phyloP scores from a whole-genome alignment of 2,329 filamentous ascomycete species.

The Ophiostoma angusticollis region DNA sequence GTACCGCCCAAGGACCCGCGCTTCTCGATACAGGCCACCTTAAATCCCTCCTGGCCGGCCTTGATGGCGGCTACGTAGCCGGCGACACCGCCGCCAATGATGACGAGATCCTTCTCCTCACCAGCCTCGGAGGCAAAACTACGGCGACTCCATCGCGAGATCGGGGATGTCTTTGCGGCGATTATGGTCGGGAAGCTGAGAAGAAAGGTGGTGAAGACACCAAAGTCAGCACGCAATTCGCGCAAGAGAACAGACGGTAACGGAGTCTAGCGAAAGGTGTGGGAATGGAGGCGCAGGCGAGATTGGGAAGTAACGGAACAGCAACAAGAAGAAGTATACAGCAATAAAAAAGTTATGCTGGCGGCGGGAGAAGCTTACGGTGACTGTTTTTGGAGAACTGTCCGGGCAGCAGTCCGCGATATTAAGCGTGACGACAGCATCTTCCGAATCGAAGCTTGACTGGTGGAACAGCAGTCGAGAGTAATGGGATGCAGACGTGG shows the following conservation, averaged over 20 bases:
- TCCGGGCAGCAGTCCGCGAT: conserved; percentile 43
- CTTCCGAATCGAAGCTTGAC: conserved; percentile 10
- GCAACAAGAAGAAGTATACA: neutral
- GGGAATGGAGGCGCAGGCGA: too few relatives aligned
- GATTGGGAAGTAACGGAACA: neutral
- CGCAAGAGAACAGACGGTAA: too few relatives aligned
- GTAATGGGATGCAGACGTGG: neutral
- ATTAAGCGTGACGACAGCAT: conserved; percentile 52
- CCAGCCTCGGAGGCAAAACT: conserved; percentile 42
- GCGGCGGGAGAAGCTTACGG: conserved; percentile 12
- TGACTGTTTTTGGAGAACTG: conserved; percentile 33
- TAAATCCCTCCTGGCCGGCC: conserved; percentile 91
- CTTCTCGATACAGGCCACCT: conserved; percentile 98
- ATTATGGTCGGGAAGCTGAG: conserved; percentile 37
- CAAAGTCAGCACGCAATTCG: neutral
- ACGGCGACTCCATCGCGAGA: conserved; percentile 43
- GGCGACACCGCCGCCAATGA: conserved; percentile 95
- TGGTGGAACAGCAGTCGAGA: neutral
- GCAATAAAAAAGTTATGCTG: too few relatives aligned
- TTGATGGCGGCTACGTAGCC: conserved; percentile 99
- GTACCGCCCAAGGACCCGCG: conserved; percentile 89
- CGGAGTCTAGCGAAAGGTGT: too few relatives aligned
- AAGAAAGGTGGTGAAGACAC: neutral
- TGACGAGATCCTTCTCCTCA: conserved; percentile 94
- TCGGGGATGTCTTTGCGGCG: conserved; percentile 25